Base-by-base conservation (phyloP, 2,329 filamentous ascomycete genomes). In the Parasarocladium wereldwijsianum region DNA sequence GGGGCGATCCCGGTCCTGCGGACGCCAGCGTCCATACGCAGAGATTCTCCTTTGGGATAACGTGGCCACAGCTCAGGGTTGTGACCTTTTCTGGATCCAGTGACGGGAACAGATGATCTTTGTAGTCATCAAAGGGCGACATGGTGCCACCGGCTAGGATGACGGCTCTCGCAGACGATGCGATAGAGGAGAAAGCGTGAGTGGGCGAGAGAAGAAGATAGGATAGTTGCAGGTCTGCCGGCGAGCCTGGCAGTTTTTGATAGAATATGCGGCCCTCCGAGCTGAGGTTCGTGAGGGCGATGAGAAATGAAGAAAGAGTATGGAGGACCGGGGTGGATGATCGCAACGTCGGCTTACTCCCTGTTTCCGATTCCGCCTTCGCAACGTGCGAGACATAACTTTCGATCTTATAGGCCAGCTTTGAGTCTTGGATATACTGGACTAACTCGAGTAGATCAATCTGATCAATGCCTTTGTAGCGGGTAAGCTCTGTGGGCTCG, bases 101-200 rank as follows among this genome's bases (percentile, higher is more conserved):
- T 28, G 81, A 77, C 0, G 87, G 81, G 37, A 98, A 90, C 0
- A 98, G 63, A 43, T 94, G 82, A 4, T 78, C 67, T 20, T 69
- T 75, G 52, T 93, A 98, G 54, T 96, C 90, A 15, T 77, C 70
- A 60, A 96, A 93, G 0, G 90, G 90, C 3, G 90, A 93, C 90
- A 98, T 96, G 16, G 90, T 98, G 14, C 90, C 90, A 34, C 90
- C 90, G 0, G 86, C 90, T 4, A 98, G 61, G 24, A 98, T 78
- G 4, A 98, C 80, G 2, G 87, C 82, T 34, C 85, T 68, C 1
- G 90, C 84, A 37, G 80, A 75, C 17, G 82, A 74, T 2, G 87
- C 83, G 30, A 96, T 79, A 8, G 86, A 80, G 6, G 78, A 78
- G 52, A 98, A 96, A 40, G 92, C 83, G 43, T 87, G 76, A 0